Evolutionary conservation across 805 yeast species (phyloP).

Genomic region (Yamadazyma tumulicola): DNA sequence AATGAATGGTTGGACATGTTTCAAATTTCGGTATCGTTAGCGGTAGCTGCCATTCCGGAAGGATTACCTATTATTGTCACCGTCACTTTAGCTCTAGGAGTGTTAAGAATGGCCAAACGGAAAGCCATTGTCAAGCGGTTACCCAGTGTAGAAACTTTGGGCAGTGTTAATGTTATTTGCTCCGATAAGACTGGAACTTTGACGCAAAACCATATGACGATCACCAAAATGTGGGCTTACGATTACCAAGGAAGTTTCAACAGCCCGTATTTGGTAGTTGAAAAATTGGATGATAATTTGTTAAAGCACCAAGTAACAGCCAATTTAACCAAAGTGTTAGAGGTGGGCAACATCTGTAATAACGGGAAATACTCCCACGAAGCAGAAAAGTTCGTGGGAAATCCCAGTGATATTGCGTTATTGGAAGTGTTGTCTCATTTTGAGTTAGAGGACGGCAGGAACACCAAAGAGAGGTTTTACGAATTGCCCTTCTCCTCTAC

Average conservation of each 20-base stretch:
- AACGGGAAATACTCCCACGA: constrained; percentile 69
- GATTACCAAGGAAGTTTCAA: constrained; percentile 46
- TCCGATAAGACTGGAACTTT: constrained; percentile 84
- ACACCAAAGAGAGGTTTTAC: constrained; percentile 51
- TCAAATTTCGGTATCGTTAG: constrained; percentile 93
- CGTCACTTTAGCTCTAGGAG: constrained; percentile 94
- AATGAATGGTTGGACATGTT: constrained; percentile 97
- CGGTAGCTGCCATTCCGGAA: constrained; percentile 99
- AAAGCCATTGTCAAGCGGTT: constrained; percentile 91
- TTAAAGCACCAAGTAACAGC: constrained; percentile 45
- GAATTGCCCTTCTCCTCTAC: constrained; percentile 84
- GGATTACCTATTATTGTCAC: constrained; percentile 98
- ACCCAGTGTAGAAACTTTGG: constrained; percentile 93
- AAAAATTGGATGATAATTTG: constrained; percentile 40
- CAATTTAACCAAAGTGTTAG: constrained; percentile 55
- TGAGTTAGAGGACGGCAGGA: constrained; percentile 69
- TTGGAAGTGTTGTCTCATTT: constrained; percentile 70
- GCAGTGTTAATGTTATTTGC: constrained; percentile 90
- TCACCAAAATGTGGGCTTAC: constrained; percentile 75
- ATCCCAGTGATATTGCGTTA: constrained; percentile 92
- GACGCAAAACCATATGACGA: constrained; percentile 90
- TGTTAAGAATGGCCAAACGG: constrained; percentile 90
- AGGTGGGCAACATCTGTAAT: constrained; percentile 71
- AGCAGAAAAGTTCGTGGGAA: constrained; percentile 73
- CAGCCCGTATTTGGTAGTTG: constrained; percentile 44